Conservation (phyloP, 1,284 basidiomycete genomes). For the Marasmius tenuissimus region DNA sequence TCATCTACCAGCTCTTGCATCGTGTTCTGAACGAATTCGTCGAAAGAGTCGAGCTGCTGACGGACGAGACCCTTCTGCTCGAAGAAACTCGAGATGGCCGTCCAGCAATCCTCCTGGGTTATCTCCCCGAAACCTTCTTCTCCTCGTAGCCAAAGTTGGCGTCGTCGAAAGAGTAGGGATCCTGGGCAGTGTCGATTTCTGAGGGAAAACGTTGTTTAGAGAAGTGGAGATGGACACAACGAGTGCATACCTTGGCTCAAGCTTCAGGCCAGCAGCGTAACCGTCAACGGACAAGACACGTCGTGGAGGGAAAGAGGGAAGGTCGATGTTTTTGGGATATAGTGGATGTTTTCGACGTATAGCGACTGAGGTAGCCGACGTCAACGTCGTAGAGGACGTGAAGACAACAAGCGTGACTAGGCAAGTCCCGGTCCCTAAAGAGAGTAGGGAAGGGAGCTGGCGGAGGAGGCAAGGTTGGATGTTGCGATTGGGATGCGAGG, state of each 20-base stretch:
- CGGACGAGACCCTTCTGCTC: too few relatives aligned
- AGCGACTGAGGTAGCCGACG: neutral
- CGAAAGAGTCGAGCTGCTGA: too few relatives aligned
- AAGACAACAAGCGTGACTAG: neutral
- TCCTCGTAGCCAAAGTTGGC: conserved; percentile 57
- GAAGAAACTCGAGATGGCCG: too few relatives aligned
- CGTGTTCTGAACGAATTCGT: too few relatives aligned
- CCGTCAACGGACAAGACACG: neutral
- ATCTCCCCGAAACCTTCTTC: conserved; percentile 75
- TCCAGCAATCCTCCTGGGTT: conserved; percentile 95
- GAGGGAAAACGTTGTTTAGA: conserved; percentile 14
- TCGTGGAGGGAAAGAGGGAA: neutral
- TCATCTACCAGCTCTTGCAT: too few relatives aligned
- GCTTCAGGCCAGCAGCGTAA: conserved; percentile 16
- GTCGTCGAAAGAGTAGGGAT: conserved; percentile 57
- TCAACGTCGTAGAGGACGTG: neutral
- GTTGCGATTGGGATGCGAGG: too few relatives aligned
- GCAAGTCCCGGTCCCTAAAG: neutral
- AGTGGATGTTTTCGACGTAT: neutral
- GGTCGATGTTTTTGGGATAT: neutral
- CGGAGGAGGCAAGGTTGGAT: too few relatives aligned
- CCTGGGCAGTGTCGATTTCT: conserved; percentile 50
- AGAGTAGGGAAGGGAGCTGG: too few relatives aligned
- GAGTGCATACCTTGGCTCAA: conserved; percentile 52
- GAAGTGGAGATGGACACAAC: conserved; percentile 4